These are phyloP conservation scores for Alternaria arborescens DNA, from an alignment of 2,329 filamentous ascomycete species.

Conservation along the genomic window DNA sequence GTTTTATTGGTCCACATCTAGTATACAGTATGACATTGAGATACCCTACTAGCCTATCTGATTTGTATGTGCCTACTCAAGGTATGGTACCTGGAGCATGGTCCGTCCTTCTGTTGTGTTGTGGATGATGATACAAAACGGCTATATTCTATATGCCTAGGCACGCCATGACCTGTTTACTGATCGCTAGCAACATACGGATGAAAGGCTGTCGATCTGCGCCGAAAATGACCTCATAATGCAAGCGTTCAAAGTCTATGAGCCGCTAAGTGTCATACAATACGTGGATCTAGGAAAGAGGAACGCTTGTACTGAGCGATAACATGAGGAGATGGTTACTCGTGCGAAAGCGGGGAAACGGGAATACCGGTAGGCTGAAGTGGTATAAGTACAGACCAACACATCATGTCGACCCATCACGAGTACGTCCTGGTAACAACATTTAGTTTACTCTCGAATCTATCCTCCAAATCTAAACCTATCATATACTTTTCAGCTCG, in stretches of 20 bases:
- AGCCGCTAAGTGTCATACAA: background rate
- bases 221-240: background rate
- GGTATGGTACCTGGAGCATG: background rate
- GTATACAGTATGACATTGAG: background rate
- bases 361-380: background rate
- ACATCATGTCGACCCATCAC: background rate
- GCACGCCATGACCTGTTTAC: background rate
- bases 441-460: background rate
- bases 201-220: background rate
- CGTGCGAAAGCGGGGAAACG: background rate
- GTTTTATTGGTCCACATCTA: background rate
- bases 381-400: background rate
- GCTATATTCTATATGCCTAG: background rate
- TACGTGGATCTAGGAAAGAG: background rate
- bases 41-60: background rate
- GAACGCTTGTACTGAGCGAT: background rate
- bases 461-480: background rate
- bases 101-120: background rate
- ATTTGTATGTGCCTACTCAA: background rate
- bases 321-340: background rate
- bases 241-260: background rate
- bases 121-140: background rate
- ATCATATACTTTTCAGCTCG: background rate
- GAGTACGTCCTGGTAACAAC: background rate
- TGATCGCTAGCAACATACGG: background rate